A percentile compares a stretch with the other conserved stretches of the same genome.
Conservation (phyloP, 192 early-diverging fungal species). For the Linnemannia elongata region DNA sequence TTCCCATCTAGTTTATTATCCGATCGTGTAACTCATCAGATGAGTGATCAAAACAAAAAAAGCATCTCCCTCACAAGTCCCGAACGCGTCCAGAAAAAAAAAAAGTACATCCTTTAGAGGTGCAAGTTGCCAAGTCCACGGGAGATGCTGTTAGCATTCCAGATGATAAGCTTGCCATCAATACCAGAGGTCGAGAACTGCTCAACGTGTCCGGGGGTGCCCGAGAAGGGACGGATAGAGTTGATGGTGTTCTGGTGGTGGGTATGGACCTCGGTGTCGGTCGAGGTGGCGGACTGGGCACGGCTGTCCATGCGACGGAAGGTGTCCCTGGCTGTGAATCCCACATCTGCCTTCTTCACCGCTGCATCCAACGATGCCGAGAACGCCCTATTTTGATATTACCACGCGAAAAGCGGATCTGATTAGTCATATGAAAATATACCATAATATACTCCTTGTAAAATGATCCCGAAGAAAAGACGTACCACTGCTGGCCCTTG, state of each 20-base stretch:
- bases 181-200: constrained; percentile 84
- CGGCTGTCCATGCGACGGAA: constrained; percentile 96
- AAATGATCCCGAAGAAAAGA: neutral
- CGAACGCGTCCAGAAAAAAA: neutral
- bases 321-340: constrained; percentile 80
- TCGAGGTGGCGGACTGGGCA: constrained; percentile 69
- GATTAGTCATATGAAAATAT: neutral
- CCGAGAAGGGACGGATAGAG: constrained; percentile 67
- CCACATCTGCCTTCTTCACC: constrained; percentile 73
- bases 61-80: no score
- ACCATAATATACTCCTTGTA: neutral
- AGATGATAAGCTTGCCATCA: constrained; percentile 88
- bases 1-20: neutral
- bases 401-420: neutral
- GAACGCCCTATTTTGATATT: constrained; percentile 55
- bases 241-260: constrained; percentile 98
- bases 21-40: neutral
- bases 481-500: constrained; percentile 72
- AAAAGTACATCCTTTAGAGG: constrained; percentile 11
- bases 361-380: constrained; percentile 85
- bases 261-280: constrained; percentile 82
- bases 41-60: neutral
- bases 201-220: constrained; percentile 66
- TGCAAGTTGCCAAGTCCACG: constrained; percentile 34
- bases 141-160: constrained; percentile 58